Evolutionary conservation across 352 stramenopile genomes (phyloP).

Genomic region (Globisporangium cederbergense): DNA sequence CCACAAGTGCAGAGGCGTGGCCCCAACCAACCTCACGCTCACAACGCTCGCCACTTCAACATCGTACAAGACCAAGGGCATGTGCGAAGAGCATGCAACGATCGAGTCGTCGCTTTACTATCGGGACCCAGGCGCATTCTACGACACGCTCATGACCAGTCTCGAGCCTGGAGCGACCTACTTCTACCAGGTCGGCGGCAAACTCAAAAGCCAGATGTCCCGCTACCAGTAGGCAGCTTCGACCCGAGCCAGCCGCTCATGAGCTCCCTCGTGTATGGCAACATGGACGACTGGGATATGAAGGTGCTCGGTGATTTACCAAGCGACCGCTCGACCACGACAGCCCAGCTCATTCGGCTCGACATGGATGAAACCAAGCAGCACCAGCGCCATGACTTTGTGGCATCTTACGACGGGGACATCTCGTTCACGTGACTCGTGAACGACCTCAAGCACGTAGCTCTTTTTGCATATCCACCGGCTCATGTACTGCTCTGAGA

Average conservation of each 20-base stretch:
- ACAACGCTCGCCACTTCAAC: not conserved
- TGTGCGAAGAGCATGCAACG: constrained; percentile 25
- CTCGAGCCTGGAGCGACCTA: constrained; percentile 23
- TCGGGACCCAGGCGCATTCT: constrained; percentile 27
- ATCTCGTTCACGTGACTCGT: constrained; percentile 42
- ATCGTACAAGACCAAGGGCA: constrained; percentile 17
- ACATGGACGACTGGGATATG: constrained; percentile 23
- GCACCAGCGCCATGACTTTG: not conserved
- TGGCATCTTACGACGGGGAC: constrained; percentile 55
- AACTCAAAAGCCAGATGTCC: constrained; percentile 20
- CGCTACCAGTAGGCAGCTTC: constrained; percentile 15
- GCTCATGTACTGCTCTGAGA: constrained; percentile 27
- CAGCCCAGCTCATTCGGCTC: not conserved
- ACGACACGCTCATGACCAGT: constrained; percentile 27
- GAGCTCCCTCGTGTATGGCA: constrained; percentile 31
- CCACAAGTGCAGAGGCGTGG: too few relatives aligned
- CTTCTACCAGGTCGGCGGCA: constrained; percentile 33
- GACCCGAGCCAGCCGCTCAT: not conserved
- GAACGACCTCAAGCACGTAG: constrained; percentile 21
- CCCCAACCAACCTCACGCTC: not conserved
- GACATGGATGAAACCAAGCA: not conserved
- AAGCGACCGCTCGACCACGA: not conserved
- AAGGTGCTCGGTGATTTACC: not conserved
- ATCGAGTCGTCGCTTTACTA: constrained; percentile 19
- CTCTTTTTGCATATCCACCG: constrained; percentile 26